Conservation (phyloP, 345 rosid species). For the Camelina neglecta region DNA sequence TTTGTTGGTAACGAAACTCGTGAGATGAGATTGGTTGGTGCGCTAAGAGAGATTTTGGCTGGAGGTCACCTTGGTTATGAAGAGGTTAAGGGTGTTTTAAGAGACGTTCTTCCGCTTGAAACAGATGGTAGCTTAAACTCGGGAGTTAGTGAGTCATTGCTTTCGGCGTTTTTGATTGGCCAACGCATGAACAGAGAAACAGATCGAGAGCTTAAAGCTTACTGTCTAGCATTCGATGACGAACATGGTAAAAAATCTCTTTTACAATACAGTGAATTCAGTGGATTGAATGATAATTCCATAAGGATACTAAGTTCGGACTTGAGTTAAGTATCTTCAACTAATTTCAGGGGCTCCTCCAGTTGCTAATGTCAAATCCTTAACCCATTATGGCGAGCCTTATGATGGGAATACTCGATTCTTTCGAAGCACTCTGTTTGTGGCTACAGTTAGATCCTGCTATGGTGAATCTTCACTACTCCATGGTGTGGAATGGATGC, state of each 20-base stretch:
- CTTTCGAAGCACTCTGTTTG: slow-evolving; percentile 86
- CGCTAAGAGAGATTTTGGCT: slow-evolving; percentile 88
- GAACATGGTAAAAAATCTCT: slow-evolving; percentile 65
- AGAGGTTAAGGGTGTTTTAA: slow-evolving; percentile 88
- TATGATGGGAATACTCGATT: slow-evolving; percentile 96
- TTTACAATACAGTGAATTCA: neutral
- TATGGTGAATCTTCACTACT: slow-evolving; percentile 93
- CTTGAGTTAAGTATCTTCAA: slow-evolving; percentile 20
- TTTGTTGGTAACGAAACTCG: slow-evolving; percentile 67
- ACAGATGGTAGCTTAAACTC: slow-evolving; percentile 48
- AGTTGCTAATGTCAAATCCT: slow-evolving; percentile 87
- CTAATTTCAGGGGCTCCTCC: slow-evolving; percentile 69
- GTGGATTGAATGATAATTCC: neutral
- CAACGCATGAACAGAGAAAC: slow-evolving; percentile 98
- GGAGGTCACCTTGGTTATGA: slow-evolving; percentile 97
- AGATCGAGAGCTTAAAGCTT: slow-evolving; percentile 93
- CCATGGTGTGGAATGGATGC: slow-evolving; percentile 99
- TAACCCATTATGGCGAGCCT: slow-evolving; percentile 99
- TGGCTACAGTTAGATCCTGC: slow-evolving; percentile 94
- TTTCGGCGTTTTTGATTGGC: slow-evolving; percentile 95
- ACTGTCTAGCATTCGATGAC: slow-evolving; percentile 95
- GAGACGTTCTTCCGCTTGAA: slow-evolving; percentile 81
- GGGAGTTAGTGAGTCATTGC: slow-evolving; percentile 86
- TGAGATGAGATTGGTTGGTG: slow-evolving; percentile 98
- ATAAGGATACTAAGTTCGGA: neutral